Evolutionary conservation across 1,139 yeast species (phyloP).

Genomic region (Yamadazyma blattariae): DNA sequence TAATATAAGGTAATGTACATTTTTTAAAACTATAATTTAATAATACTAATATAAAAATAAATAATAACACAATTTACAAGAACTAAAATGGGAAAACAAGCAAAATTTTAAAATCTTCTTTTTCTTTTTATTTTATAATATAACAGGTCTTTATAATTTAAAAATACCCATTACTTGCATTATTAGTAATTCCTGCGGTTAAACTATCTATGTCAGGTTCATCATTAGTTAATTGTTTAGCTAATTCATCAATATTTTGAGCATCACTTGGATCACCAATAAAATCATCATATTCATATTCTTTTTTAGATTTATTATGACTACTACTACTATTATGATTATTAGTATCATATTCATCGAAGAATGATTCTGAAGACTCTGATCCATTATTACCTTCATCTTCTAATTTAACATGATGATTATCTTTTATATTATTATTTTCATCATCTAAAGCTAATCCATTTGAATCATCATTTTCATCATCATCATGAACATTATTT

Average conservation of each 20-base stretch:
- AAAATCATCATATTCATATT: constrained; percentile 32
- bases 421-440: constrained; percentile 3
- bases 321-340: neutral
- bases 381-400: constrained; percentile 1
- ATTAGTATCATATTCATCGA: constrained; percentile 11
- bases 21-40: too few relatives aligned
- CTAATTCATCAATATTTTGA: constrained; percentile 23
- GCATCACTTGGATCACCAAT: constrained; percentile 17
- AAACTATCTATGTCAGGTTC: constrained; percentile 32
- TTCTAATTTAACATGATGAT: constrained; percentile 6
- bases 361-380: constrained; percentile 13
- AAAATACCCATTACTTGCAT: constrained; percentile 13
- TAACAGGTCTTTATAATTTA: constrained; percentile 4
- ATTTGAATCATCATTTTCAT: constrained; percentile 6
- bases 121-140: neutral
- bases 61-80: constrained; percentile 11
- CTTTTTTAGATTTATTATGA: constrained; percentile 10
- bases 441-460: too few relatives aligned
- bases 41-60: constrained; percentile 1
- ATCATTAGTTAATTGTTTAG: constrained; percentile 27
- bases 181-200: constrained; percentile 29
- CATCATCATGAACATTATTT: neutral
- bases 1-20: constrained; percentile 7
- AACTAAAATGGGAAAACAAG: constrained; percentile 6
- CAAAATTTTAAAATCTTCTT: neutral